Evolutionary conservation across 495 filamentous ascomycete genomes (phyloP).

Genomic region (Aspergillus steynii): DNA sequence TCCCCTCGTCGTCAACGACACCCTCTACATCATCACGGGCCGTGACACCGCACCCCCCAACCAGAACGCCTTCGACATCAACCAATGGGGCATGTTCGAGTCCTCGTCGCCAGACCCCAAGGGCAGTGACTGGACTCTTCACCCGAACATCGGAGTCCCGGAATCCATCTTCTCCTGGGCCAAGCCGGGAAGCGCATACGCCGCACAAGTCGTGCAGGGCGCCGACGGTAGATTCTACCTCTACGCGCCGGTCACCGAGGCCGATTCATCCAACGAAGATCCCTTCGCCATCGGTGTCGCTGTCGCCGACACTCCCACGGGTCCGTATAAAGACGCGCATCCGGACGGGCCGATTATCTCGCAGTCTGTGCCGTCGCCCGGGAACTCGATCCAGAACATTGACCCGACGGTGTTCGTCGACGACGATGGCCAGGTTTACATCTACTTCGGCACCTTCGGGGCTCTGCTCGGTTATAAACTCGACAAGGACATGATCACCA

Average conservation of each 20-base stretch:
- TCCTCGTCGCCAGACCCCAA: neutral
- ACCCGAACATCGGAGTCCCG: constrained; percentile 3
- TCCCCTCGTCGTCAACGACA: constrained; percentile 4
- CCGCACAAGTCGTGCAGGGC: constrained; percentile 4
- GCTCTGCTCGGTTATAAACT: constrained; percentile 5
- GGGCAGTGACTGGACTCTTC: constrained; percentile 2
- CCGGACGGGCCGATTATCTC: constrained; percentile 8
- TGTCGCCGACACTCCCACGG: neutral
- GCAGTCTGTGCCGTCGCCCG: constrained; percentile 1
- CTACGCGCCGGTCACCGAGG: constrained; percentile 4
- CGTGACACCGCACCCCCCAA: constrained; percentile 1
- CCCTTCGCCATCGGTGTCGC: constrained; percentile 6
- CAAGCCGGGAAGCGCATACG: neutral
- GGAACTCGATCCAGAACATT: constrained; percentile 6
- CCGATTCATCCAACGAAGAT: constrained; percentile 1
- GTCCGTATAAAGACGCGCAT: constrained; percentile 6
- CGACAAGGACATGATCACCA: constrained; percentile 6
- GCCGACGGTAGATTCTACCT: constrained; percentile 3
- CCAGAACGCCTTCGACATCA: constrained; percentile 5
- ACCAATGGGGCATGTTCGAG: constrained; percentile 7
- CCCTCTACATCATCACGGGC: constrained; percentile 9
- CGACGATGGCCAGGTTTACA: constrained; percentile 7
- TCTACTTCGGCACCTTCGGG: constrained; percentile 9
- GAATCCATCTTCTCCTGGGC: constrained; percentile 4
- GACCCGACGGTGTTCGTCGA: constrained; percentile 10